A percentile compares a stretch with the other conserved stretches of the same genome.
phyloP scores from a whole-genome alignment of 225 moss, liverwort and hornwort genomes.

The Anthoceros angustus region DNA sequence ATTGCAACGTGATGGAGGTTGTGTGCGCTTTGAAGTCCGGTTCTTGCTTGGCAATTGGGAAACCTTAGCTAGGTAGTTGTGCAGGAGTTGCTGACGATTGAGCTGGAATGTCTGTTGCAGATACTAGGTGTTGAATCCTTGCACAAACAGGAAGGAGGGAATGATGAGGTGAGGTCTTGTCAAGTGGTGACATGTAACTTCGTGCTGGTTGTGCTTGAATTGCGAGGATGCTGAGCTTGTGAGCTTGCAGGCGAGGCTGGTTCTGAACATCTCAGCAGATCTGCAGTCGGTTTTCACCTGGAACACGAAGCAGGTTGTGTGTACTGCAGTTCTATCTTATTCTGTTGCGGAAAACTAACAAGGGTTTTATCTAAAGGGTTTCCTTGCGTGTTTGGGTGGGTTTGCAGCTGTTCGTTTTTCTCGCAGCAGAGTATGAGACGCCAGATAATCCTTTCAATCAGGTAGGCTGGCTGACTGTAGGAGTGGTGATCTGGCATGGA shows the following conservation, averaged over 20 bases:
- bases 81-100: neutral
- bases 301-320: slow-evolving; percentile 83
- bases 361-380: neutral
- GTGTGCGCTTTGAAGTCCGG: neutral
- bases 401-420: slow-evolving; percentile 58
- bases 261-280: slow-evolving; percentile 66
- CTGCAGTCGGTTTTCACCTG: slow-evolving; percentile 84
- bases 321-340: neutral
- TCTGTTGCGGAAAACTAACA: neutral
- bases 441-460: slow-evolving; percentile 65
- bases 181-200: neutral
- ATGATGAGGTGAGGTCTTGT: slow-evolving; percentile 22
- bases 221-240: neutral
- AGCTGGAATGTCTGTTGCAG: slow-evolving; percentile 8
- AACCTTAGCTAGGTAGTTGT: neutral
- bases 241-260: slow-evolving; percentile 38
- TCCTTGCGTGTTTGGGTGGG: too few relatives aligned
- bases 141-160: slow-evolving; percentile 20
- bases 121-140: slow-evolving; percentile 28
- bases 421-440: slow-evolving; percentile 87
- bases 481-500: neutral
- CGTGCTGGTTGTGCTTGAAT: neutral
- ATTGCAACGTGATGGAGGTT: neutral
- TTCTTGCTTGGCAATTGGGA: neutral
- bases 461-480: slow-evolving; percentile 13